Base-by-base conservation (phyloP, 2,329 filamentous ascomycete genomes). In the Alternaria rosae region DNA sequence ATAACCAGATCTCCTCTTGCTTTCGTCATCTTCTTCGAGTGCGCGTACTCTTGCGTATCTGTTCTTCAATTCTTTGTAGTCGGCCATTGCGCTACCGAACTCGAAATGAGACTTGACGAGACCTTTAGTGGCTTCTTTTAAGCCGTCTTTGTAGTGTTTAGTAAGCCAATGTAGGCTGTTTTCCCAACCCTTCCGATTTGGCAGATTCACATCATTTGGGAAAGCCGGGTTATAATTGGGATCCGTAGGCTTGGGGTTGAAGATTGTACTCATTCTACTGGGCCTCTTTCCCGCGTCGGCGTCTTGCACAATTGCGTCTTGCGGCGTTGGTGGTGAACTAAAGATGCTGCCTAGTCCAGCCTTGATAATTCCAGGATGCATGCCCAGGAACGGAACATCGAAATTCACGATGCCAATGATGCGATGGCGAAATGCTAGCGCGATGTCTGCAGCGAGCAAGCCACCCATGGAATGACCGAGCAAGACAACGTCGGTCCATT, bases 401-500 rank as follows among this genome's bases (percentile, higher is more conserved):
- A 97, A 90, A 58, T 91, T 92, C 58, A 97, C 84, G 5, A 89
- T 89, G 0, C 94, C 94, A 28, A 97, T 79, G 42, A 97, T 91
- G 10, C 88, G 87, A 80, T 97, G 92, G 65, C 88, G 89, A 67
- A 91, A 88, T 76, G 91, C 85, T 45, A 97, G 82, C 3, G 88
- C 88, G 25, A 96, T 87, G 70, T 97, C 94, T 2, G 92, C 92
- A 25, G 91, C 88, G 25, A 97, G 79, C 23, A 97, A 84, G 2
- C 94, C 94, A 15, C 94, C 94, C 88, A 97, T 94, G 43, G 92
- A 96, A 78, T 97, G 94, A 1, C 94, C 93, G 3, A 97, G 83
- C 4, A 97, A 84, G 20, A 97, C 84, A 3, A 96, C 85, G 81
- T 97, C 94, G 1, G 92, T 93, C 20, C 83, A 86, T 5, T 85